Percentiles rank a stretch among this genome's conserved stretches.
Conservation (phyloP, 495 filamentous ascomycete species). For the Aspergillus cavernicola region DNA sequence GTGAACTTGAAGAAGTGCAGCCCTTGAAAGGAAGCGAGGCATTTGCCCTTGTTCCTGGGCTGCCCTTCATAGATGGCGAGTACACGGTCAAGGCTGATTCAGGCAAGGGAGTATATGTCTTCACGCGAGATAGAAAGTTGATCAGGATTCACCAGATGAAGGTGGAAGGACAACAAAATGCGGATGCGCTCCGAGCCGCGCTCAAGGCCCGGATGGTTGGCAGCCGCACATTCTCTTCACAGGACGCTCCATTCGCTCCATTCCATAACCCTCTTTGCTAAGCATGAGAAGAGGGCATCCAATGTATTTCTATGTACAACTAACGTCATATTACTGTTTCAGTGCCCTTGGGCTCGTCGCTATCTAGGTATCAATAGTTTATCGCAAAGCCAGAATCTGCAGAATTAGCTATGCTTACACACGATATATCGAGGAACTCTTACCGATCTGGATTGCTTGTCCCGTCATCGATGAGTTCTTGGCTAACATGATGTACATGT, state of each 20-base stretch:
- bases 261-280: constrained; percentile 39
- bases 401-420: constrained; percentile 9
- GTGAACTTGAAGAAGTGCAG: constrained; percentile 35
- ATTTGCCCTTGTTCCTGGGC: constrained; percentile 32
- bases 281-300: constrained; percentile 1
- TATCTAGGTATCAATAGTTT: constrained; percentile 12
- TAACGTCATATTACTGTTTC: constrained; percentile 18
- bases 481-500: constrained; percentile 48
- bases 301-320: constrained; percentile 14
- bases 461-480: constrained; percentile 59
- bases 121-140: constrained; percentile 33
- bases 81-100: constrained; percentile 26
- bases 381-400: constrained; percentile 39
- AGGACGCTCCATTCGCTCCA: constrained; percentile 26
- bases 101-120: constrained; percentile 36
- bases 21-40: constrained; percentile 25
- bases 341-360: background rate
- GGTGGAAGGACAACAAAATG: constrained; percentile 39
- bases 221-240: constrained; percentile 27
- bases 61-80: constrained; percentile 35
- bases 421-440: constrained; percentile 5
- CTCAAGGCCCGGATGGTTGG: constrained; percentile 42
- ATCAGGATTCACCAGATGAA: constrained; percentile 41
- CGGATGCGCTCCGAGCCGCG: constrained; percentile 38
- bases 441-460: constrained; percentile 51